Percentiles rank a stretch among this genome's conserved stretches.
Evolutionary conservation across 768 basidiomycete species (phyloP).

Genomic region (Dacryopinax primogenitus): DNA sequence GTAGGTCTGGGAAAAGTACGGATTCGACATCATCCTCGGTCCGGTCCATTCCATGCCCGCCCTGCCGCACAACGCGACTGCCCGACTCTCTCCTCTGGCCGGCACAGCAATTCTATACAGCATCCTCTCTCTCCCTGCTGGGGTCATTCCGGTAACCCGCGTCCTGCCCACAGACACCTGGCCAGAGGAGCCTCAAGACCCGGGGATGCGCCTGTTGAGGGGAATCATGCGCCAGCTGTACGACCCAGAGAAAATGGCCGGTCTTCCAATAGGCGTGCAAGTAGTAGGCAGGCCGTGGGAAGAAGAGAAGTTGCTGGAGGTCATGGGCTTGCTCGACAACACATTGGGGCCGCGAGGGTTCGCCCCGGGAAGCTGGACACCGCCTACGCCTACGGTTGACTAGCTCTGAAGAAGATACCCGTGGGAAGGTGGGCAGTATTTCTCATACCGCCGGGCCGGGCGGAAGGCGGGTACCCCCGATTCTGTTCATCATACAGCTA

Average conservation of each 20-base stretch:
- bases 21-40: conserved; percentile 61
- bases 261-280: conserved; percentile 78
- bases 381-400: too few relatives aligned
- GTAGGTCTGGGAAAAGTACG: conserved; percentile 48
- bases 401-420: too few relatives aligned
- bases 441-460: too few relatives aligned
- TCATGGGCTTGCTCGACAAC: conserved; percentile 66
- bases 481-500: too few relatives aligned
- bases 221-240: conserved; percentile 39
- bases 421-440: too few relatives aligned
- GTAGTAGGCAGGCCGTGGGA: conserved; percentile 67
- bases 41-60: conserved; percentile 65
- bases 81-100: conserved; percentile 41
- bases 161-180: conserved; percentile 56
- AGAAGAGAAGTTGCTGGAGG: conserved; percentile 66
- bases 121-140: conserved; percentile 58
- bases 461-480: too few relatives aligned
- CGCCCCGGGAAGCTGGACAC: conserved; percentile 41
- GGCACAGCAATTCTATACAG: conserved; percentile 57
- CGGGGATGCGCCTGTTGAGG: conserved; percentile 47
- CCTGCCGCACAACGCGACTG: conserved; percentile 38
- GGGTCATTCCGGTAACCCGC: conserved; percentile 65
- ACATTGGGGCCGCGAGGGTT: conserved; percentile 56
- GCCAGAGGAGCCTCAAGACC: conserved; percentile 33
- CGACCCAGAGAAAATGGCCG: conserved; percentile 52